Evolutionary conservation across 148 eudicot genomes (phyloP), one percentile per base, ranked within the genome.

Genomic region (Spergularia marina): DNA sequence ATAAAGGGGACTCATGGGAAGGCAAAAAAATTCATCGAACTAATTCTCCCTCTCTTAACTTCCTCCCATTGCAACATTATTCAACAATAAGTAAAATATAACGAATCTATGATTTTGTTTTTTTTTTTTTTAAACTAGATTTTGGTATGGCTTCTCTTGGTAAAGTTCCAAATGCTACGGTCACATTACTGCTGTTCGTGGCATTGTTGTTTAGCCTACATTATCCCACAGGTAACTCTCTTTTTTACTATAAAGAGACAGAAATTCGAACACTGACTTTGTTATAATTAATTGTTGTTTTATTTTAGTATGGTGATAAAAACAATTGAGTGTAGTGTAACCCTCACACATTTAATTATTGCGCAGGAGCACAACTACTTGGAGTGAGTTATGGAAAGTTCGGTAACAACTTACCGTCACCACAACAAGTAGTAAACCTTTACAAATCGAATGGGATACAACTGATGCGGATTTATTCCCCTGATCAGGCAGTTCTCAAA

Each of bases 331-430:
- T 30, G 36, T 30, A 30, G 2, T 30, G 36, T 30, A 30, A 30
- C 25, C 25, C 25, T 23, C 36, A 30, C 36, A 30, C 4, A 30
- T 30, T 30, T 30, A 30, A 30, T 30, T 30, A 30, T 30, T 30
- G 36, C 2, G 60, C 49, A 81, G 84, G 39, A 21, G 81, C 81
- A 20, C 30, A 81, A 73, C 20, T 70, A 73, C 34, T 70, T 12
- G 85, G 85, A 55, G 85, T 83, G 20, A 64, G 74, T 11, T 77
- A 83, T 66, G 86, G 86, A 10, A 57, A 2, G 72, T 17, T 34
- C 0, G 83, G 86, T 12, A 16, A 25, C 63, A 77, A 74, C 23
- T 30, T 83, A 53, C 86, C 86, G 0, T 30, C 69, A 8, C 41
- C 58, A 16, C 58, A 47, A 60, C 77, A 74, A 20, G 71, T 68